Base-by-base conservation (phyloP, 768 basidiomycete genomes). In the Rhodotorula kratochvilovae region DNA sequence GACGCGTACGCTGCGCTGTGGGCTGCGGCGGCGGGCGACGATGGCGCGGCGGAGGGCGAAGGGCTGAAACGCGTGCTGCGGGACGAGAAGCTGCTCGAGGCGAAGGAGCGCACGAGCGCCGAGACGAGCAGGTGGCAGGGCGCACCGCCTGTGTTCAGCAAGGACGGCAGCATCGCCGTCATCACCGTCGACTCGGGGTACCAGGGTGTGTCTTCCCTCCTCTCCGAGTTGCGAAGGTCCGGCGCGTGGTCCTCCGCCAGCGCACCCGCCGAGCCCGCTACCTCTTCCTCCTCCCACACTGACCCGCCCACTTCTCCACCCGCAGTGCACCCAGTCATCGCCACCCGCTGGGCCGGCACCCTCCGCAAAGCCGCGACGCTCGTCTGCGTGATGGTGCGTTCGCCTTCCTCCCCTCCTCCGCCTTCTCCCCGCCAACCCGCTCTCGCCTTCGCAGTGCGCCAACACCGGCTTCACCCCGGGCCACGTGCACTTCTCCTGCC, bases 101-200 rank as follows among this genome's bases (percentile, higher is more conserved):
- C 66, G 31, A 71, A 67, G 45, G 66, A 59, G 35, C 48, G 70
- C 29, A 71, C 70, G 43, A 67, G 66, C 43, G 62, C 50, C 31
- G 70, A 71, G 46, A 71, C 70, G 65, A 46, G 42, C 3, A 53
- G 66, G 39, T 71, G 70, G 70, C 70, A 71, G 25, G 79, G 76
- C 48, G 68, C 76, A 67, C 80, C 83, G 11, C 84, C 84, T 0
- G 78, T 77, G 45, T 85, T 84, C 74, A 81, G 82, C 16, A 79
- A 80, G 29, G 84, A 85, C 75, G 84, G 83, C 2, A 76, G 79
- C 55, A 80, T 84, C 25, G 84, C 84, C 19, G 79, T 85, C 21
- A 70, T 84, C 16, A 77, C 81, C 5, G 80, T 85, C 7, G 76
- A 80, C 17, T 81, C 81, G n/a, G 81, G 78, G 5, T 84, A 81